Percentiles rank a stretch among this genome's conserved stretches.
These are phyloP conservation scores for Neocallimastix lanati DNA, from an alignment of 192 early-diverging fungal species.

Conservation along the genomic window DNA sequence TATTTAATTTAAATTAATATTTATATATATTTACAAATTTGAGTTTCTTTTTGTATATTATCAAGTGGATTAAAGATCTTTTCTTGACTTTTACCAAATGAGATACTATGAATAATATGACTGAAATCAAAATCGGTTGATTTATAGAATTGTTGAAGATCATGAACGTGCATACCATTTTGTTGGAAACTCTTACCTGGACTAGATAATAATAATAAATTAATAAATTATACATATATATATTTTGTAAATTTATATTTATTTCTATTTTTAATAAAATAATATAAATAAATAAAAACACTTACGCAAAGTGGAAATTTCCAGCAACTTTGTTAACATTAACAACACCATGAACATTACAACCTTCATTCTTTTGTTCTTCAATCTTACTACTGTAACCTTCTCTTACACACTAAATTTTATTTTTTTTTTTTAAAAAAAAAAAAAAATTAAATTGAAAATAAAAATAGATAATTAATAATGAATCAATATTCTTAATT, in stretches of 20 bases:
- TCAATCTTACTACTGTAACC: conserved; percentile 55
- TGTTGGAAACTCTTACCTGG: conserved; percentile 64
- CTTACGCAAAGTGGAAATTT: conserved; percentile 50
- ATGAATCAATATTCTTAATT: too few relatives aligned
- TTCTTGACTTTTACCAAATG: neutral
- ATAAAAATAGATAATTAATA: too few relatives aligned
- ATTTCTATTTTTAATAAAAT: too few relatives aligned
- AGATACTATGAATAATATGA: neutral
- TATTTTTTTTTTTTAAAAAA: too few relatives aligned
- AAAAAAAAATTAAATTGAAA: too few relatives aligned
- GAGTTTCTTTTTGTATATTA: neutral
- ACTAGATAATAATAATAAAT: too few relatives aligned
- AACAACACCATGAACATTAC: conserved; percentile 60
- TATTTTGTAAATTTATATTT: too few relatives aligned
- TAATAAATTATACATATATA: too few relatives aligned
- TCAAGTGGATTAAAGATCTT: neutral
- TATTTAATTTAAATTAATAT: too few relatives aligned
- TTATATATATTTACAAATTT: neutral
- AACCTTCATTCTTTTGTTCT: conserved; percentile 73
- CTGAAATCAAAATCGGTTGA: neutral
- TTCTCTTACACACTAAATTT: conserved; percentile 59
- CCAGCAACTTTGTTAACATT: conserved; percentile 83
- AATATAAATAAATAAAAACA: too few relatives aligned
- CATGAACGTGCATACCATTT: conserved; percentile 58
- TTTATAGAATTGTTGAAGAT: conserved; percentile 29